Base-by-base conservation (phyloP, 306 rosid genomes). In the Castanea mollissima region DNA sequence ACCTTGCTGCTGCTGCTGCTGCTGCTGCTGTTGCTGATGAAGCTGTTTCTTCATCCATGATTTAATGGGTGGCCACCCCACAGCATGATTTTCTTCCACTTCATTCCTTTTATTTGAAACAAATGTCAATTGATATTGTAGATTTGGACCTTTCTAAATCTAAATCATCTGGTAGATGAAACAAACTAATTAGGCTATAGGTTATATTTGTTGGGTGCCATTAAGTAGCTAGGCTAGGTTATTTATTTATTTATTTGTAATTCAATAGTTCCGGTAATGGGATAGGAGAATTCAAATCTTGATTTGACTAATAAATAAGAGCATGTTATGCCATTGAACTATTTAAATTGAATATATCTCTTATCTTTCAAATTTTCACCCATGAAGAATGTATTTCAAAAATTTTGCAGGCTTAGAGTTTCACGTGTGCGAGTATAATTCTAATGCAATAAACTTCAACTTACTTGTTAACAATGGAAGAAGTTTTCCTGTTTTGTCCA, bases 31-130 rank as follows among this genome's bases (percentile, higher is more conserved):
- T 11, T 38, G 46, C 21, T 83, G 83, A 27, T 81, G 83, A 16
- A 84, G 80, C 82, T 85, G 86, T 84, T 82, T 92, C 82, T 83
- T 89, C 82, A 94, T 89, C 89, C 93, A 92, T 59, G 96, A 82
- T 69, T 88, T 89, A 41, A 94, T 86, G 18, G 97, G 98, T 73
- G 98, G 98, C 98, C 98, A 94, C 75, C 98, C 98, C 82, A 92
- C 94, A 16, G 86, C 75, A 46, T 77, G 60, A 8, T 76, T 79
- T 74, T 78, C 83, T 73, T 88, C 90, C 78, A 58, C 82, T 11
- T 72, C 80, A 18, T 73, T 80, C 73, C 92, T 85, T 46, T n/a
- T 41, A 6, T 32, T 19, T 35, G 55, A 71, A 31, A 76, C 1
- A 57, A 15, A 41, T 14, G 25, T 32, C 1, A 13, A 64, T 64